phyloP scores from a whole-genome alignment of 139 green algal species.

The Chlamydomonas sp. region DNA sequence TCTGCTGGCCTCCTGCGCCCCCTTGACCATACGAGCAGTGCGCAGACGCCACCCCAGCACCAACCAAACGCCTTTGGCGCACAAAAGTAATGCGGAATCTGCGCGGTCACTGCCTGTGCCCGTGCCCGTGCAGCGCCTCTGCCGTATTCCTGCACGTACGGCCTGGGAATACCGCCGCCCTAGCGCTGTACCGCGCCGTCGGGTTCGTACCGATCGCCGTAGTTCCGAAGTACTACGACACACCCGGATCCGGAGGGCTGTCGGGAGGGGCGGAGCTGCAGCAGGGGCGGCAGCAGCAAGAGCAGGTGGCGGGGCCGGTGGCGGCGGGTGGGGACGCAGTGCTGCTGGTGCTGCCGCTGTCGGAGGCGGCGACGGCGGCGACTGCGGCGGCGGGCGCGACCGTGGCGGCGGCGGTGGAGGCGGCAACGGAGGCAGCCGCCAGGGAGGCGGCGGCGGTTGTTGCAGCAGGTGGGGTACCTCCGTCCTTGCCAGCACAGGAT shows the following conservation, averaged over 20 bases:
- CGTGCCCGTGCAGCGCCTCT: neutral
- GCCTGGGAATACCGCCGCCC: slow-evolving; percentile 2
- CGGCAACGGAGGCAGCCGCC: neutral
- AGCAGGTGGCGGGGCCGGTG: neutral
- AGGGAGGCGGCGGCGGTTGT: neutral
- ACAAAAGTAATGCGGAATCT: too few relatives aligned
- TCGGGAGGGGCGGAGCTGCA: too few relatives aligned
- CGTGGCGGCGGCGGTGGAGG: neutral
- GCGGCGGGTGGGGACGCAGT: slow-evolving; percentile 20
- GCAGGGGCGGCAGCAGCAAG: neutral
- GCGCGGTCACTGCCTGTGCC: neutral
- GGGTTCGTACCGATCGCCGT: slow-evolving; percentile 17
- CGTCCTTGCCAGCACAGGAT: too few relatives aligned
- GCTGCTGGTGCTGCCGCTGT: slow-evolving; percentile 38
- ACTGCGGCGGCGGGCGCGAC: neutral
- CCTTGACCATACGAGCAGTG: neutral
- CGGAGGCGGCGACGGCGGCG: slow-evolving; percentile 10
- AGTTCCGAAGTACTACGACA: slow-evolving; percentile 17
- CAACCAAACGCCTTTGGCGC: too few relatives aligned
- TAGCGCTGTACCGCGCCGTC: slow-evolving; percentile 19
- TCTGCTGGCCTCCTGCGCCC: neutral
- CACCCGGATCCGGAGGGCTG: neutral
- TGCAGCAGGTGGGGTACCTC: too few relatives aligned
- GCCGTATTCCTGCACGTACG: slow-evolving; percentile 39
- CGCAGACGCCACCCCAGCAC: too few relatives aligned